Percentiles rank a stretch among this genome's conserved stretches.
Evolutionary conservation across 2,329 filamentous ascomycete genomes (phyloP).

Genomic region (Dendrostoma leiphaemia): DNA sequence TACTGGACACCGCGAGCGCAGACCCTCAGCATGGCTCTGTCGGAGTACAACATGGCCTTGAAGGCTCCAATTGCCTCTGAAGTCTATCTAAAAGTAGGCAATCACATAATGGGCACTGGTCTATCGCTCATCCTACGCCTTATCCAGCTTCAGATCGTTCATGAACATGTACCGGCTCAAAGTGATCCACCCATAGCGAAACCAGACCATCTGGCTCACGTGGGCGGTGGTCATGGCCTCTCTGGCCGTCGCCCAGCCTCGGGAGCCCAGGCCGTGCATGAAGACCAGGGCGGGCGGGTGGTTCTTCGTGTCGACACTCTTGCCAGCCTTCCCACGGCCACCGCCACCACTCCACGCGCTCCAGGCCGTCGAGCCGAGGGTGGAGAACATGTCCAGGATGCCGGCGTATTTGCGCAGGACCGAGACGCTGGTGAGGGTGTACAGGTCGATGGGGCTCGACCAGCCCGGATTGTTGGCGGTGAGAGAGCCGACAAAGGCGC

Average conservation of each 20-base stretch:
- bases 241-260: constrained; percentile 60
- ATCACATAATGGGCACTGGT: no score
- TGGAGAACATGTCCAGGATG: constrained; percentile 73
- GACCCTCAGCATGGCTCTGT: no score
- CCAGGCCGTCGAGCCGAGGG: constrained; percentile 57
- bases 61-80: not conserved
- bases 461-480: constrained; percentile 63
- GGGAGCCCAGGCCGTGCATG: constrained; percentile 64
- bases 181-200: constrained; percentile 91
- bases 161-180: constrained; percentile 93
- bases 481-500: constrained; percentile 66
- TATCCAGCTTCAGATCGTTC: constrained; percentile 72
- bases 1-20: no score
- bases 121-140: constrained; percentile 22
- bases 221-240: constrained; percentile 88
- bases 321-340: constrained; percentile 25
- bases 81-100: no score
- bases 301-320: constrained; percentile 28
- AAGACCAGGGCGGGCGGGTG: constrained; percentile 65
- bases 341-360: constrained; percentile 17
- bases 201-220: constrained; percentile 97
- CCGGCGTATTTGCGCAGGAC: constrained; percentile 78
- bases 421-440: constrained; percentile 74
- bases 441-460: constrained; percentile 75
- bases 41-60: no score